phyloP scores from a whole-genome alignment of 2,329 filamentous ascomycete species.

The Aureobasidium sp. region DNA sequence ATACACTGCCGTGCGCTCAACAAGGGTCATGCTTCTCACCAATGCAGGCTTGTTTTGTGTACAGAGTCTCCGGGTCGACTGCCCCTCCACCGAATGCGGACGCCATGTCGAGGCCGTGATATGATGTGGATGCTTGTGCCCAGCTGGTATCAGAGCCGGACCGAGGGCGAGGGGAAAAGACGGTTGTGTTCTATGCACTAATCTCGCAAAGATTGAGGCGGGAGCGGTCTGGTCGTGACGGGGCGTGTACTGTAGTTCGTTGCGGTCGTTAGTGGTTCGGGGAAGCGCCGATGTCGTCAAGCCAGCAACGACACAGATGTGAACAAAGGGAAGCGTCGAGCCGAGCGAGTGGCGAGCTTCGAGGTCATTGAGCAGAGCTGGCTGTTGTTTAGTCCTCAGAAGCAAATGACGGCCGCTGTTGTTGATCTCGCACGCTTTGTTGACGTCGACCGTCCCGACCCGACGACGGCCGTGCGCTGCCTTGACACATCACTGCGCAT shows the following conservation, averaged over 20 bases:
- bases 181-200: too few species aligned
- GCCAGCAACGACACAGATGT: conserved; percentile 9
- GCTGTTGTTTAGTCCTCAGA: not conserved
- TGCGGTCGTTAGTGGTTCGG: conserved; percentile 3
- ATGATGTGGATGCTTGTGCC: not conserved
- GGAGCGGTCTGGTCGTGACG: not conserved
- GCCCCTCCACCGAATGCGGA: conserved; percentile 17
- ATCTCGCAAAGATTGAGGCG: not conserved
- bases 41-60: conserved; percentile 64
- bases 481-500: too few species aligned
- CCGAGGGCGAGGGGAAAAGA: too few species aligned
- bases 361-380: not conserved
- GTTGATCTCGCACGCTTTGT: conserved; percentile 5
- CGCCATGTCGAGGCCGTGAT: conserved; percentile 11
- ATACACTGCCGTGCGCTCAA: not conserved
- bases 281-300: conserved; percentile 4
- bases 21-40: conserved; percentile 19
- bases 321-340: not conserved
- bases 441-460: conserved; percentile 3
- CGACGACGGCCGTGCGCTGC: conserved; percentile 6
- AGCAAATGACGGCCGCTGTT: conserved; percentile 6
- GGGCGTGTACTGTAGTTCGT: not conserved
- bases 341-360: not conserved
- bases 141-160: not conserved
- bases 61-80: conserved; percentile 76